Evolutionary conservation across 2,329 filamentous ascomycete species (phyloP).

Genomic region (Pseudogymnoascus sp.): DNA sequence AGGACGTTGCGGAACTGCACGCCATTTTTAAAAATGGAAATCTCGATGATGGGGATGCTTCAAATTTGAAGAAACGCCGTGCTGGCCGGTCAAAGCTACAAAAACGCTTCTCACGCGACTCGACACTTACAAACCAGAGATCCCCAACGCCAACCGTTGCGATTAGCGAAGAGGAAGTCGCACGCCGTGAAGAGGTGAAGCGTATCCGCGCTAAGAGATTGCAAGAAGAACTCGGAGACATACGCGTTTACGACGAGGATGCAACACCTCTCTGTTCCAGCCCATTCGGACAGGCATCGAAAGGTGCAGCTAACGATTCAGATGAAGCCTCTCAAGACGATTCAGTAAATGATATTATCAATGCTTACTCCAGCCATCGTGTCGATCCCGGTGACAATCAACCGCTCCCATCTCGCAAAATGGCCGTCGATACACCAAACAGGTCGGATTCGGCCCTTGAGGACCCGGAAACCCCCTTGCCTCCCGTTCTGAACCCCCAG

Average conservation of each 20-base stretch:
- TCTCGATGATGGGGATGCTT: conserved; percentile 28
- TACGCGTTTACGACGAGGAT: conserved; percentile 34
- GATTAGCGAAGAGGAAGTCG: conserved; percentile 45
- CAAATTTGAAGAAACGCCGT: conserved; percentile 37
- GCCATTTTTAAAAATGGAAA: conserved; percentile 23
- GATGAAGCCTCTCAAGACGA: conserved; percentile 13
- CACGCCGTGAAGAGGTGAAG: conserved; percentile 48
- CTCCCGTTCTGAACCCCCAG: conserved; percentile 21
- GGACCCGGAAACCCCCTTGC: conserved; percentile 15
- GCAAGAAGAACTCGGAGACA: conserved; percentile 48
- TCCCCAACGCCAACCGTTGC: conserved; percentile 36
- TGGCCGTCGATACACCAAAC: neutral
- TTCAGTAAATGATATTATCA: conserved; percentile 13
- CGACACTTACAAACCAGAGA: conserved; percentile 31
- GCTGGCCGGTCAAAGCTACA: conserved; percentile 38
- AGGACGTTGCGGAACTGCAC: conserved; percentile 19
- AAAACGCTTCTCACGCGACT: conserved; percentile 39
- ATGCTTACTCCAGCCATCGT: conserved; percentile 15
- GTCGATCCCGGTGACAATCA: conserved; percentile 8
- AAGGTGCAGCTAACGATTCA: neutral
- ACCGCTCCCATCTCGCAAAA: conserved; percentile 1
- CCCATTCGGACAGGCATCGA: neutral
- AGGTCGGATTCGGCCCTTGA: neutral
- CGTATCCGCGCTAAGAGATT: conserved; percentile 50
- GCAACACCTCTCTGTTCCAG: conserved; percentile 24